These are phyloP conservation scores for Pythium insidiosum DNA, from an alignment of 352 stramenopile species.

Conservation along the genomic window DNA sequence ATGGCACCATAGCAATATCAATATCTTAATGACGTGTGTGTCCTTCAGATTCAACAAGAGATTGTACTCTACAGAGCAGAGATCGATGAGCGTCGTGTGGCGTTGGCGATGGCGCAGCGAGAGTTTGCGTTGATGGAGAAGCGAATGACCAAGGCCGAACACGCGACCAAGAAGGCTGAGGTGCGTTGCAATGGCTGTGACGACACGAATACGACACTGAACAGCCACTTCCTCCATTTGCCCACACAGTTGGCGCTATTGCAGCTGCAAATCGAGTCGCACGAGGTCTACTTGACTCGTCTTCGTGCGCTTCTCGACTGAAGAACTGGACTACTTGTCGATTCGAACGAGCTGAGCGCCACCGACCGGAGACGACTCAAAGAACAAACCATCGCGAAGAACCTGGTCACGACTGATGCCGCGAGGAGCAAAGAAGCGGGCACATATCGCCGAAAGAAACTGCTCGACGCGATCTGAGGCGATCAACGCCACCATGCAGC, in stretches of 20 bases:
- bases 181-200: constrained; percentile 15
- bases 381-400: constrained; percentile 12
- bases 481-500: constrained; percentile 62
- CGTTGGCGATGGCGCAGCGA: constrained; percentile 20
- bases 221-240: not conserved
- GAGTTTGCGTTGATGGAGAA: constrained; percentile 43
- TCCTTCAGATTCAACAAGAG: constrained; percentile 41
- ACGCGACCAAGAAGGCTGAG: constrained; percentile 44
- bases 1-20: too few relatives aligned
- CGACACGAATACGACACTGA: not conserved
- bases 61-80: constrained; percentile 51
- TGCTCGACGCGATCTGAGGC: not conserved
- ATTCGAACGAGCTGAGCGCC: constrained; percentile 11
- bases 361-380: constrained; percentile 16
- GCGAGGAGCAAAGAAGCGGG: not conserved
- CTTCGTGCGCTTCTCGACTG: constrained; percentile 13
- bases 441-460: not conserved
- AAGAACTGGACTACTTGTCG: not conserved
- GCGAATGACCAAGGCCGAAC: constrained; percentile 35
- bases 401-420: not conserved
- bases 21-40: too few relatives aligned
- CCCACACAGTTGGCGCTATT: constrained; percentile 41
- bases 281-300: constrained; percentile 45
- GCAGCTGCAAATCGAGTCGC: constrained; percentile 59
- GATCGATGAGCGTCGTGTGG: constrained; percentile 29